Evolutionary conservation across 73 alveolate genomes (phyloP).

Genomic region (Tetrahymena malaccensis): DNA sequence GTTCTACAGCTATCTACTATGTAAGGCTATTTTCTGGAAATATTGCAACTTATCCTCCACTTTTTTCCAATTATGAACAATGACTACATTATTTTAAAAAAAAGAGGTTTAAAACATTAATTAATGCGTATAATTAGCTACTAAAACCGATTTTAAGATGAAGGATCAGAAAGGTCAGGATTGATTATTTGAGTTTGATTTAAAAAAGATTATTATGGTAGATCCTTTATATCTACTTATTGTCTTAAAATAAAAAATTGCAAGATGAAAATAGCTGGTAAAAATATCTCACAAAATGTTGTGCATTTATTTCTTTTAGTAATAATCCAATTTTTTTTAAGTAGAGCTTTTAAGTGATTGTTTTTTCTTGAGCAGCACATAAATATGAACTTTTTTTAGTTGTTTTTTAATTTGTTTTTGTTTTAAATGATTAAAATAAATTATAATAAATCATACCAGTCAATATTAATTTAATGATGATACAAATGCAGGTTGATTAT

Average conservation of each 20-base stretch:
- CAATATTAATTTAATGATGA: neutral
- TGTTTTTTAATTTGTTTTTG: neutral
- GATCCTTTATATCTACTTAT: neutral
- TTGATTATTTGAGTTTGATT: neutral
- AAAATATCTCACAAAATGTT: slow-evolving; percentile 65
- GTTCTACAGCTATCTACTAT: neutral
- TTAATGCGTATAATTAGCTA: neutral
- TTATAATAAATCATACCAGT: too few species aligned
- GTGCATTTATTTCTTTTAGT: slow-evolving; percentile 77
- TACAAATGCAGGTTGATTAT: neutral
- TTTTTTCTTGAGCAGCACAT: neutral
- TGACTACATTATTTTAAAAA: neutral
- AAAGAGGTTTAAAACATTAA: too few species aligned
- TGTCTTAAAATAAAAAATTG: neutral
- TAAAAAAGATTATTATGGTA: neutral
- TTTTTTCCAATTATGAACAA: neutral
- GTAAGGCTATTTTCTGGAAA: neutral
- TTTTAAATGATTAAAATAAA: neutral
- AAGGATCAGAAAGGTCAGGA: neutral
- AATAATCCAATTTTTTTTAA: slow-evolving; percentile 77
- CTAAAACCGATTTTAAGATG: neutral
- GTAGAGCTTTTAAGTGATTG: slow-evolving; percentile 67
- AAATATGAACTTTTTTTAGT: neutral
- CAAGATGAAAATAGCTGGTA: slow-evolving; percentile 54
- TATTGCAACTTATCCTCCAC: neutral